These are phyloP conservation scores for Epicoccum sorghinum DNA, from an alignment of 2,329 filamentous ascomycete genomes.

Conservation along the genomic window DNA sequence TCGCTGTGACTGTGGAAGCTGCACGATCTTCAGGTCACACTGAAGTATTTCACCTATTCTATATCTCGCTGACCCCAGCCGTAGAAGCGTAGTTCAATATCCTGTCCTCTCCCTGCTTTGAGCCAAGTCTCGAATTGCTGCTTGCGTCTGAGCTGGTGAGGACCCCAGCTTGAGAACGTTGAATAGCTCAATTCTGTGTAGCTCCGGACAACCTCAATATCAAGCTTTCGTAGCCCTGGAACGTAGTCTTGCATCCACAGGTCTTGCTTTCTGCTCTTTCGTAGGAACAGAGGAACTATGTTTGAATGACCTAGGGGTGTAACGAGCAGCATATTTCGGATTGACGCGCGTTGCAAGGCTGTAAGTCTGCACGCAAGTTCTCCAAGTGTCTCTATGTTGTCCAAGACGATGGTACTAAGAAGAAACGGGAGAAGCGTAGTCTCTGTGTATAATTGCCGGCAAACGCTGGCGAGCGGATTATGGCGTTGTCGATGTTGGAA, in stretches of 20 bases:
- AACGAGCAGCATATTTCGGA: not conserved
- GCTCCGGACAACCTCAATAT: not conserved
- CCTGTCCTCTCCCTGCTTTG: too few relatives aligned
- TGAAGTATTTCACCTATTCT: too few relatives aligned
- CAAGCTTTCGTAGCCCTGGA: not conserved
- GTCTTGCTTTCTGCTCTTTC: not conserved
- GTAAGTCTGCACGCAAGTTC: not conserved
- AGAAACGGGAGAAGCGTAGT: not conserved
- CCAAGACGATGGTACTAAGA: not conserved
- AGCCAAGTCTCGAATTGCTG: too few relatives aligned
- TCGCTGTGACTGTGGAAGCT: too few relatives aligned
- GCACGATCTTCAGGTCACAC: too few relatives aligned
- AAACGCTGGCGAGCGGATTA: not conserved
- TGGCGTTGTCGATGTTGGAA: not conserved
- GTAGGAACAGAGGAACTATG: not conserved
- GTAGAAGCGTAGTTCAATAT: too few relatives aligned
- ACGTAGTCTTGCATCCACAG: not conserved
- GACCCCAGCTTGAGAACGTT: too few relatives aligned
- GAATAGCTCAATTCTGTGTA: not conserved
- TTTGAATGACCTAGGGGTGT: not conserved
- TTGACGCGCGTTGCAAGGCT: not conserved
- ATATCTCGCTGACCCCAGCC: too few relatives aligned
- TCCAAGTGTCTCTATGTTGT: not conserved
- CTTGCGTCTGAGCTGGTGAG: too few relatives aligned
- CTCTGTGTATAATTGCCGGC: not conserved